phyloP scores from a whole-genome alignment of 2,329 filamentous ascomycete species.

The Aspergillus melleus region DNA sequence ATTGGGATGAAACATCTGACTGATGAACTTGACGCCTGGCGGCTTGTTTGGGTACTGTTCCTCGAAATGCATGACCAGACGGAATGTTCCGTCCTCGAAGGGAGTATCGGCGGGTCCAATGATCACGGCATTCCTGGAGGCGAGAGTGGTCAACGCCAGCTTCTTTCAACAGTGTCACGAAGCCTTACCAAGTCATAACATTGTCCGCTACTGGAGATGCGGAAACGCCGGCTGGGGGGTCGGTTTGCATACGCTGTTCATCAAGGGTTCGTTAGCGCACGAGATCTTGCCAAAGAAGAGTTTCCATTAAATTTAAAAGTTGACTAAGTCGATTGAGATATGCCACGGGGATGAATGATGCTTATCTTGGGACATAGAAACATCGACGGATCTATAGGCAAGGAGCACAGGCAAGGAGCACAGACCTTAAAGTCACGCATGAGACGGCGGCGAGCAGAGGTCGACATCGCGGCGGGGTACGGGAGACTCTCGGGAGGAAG shows the following conservation, averaged over 20 bases:
- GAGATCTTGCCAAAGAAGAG: background rate
- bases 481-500: conserved; percentile 8
- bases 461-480: conserved; percentile 66
- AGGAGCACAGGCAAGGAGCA: conserved; percentile 26
- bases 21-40: conserved; percentile 96
- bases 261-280: conserved; percentile 13
- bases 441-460: conserved; percentile 87
- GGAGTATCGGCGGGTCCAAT: conserved; percentile 96
- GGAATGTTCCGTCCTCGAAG: conserved; percentile 97
- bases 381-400: background rate
- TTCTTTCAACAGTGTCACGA: background rate
- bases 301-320: background rate
- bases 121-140: conserved; percentile 88
- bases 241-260: conserved; percentile 92
- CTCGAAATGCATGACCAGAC: conserved; percentile 98
- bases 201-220: conserved; percentile 80
- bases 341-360: background rate
- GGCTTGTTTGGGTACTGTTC: conserved; percentile 99
- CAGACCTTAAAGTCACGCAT: conserved; percentile 99
- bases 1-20: conserved; percentile 98
- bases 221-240: conserved; percentile 93
- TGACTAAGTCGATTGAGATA: background rate
- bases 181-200: conserved; percentile 41
- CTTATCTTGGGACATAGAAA: background rate
- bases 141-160: background rate